Evolutionary conservation across 2,329 filamentous ascomycete species (phyloP), one percentile per base, ranked within the genome.

Genomic region (Leptoxyphium fumago): DNA sequence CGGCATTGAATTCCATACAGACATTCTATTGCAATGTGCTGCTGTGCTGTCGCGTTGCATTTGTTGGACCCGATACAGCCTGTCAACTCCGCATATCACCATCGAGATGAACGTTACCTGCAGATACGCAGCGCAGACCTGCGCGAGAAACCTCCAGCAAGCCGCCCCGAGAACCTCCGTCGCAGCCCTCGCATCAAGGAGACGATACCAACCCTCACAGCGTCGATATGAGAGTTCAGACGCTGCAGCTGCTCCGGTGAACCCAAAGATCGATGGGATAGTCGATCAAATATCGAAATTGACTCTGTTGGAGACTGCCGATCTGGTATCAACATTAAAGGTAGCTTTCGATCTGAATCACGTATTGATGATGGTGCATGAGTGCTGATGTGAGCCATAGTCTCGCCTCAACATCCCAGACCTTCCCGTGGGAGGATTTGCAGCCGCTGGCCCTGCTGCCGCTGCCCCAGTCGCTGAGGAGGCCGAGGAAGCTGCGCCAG

Each of bases 251-350:
- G 47, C 55, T 38, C 45, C 55, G 21, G 44, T 67, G 71, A 94
- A 84, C 69, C 87, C 91, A 50, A 98, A 98, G 77, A 94, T 99
- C 59, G 68, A 80, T 56, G 78, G 77, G 47, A 98, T 99, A 61
- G 91, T 99, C 60, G 88, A 98, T 65, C 88, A 98, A 69, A 98
- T 99, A 67, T 94, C 89, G 69, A 81, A 91, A 77, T 82, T 99
- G 76, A 98, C 88, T 39, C 75, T 99, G 46, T 71, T 99, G 58
- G 93, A 99, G 76, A 98, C 91, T 34, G 89, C 93, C 46, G 91
- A 96, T 64, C 74, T 99, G 48, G 91, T 99, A 44, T 80, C 88
- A 44, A 86, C 80, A 67, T 73, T 99, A 63, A 99, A 98, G 84
- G 91, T 96, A 69, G 43, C 42, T 13, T 38, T 38, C 34, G 13